Base-by-base conservation (phyloP, 2,329 filamentous ascomycete genomes). In the Diplodia intermedia region DNA sequence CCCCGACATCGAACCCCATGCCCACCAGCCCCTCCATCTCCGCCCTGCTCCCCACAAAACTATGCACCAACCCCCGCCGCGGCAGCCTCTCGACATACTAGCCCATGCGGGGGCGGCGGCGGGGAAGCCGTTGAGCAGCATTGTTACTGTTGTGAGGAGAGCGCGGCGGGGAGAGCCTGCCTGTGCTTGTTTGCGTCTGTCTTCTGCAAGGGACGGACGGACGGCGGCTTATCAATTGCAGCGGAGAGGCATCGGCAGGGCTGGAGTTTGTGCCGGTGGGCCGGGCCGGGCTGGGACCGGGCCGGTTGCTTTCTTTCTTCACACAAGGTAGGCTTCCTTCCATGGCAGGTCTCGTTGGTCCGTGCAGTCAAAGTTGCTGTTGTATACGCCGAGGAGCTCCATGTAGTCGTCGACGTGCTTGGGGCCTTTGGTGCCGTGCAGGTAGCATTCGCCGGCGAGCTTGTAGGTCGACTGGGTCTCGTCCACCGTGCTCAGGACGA, bases 1-100 rank as follows among this genome's bases (percentile, higher is more conserved):
- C 81, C 69, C 82, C 82, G 11, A 84, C 73, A 36, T 81, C 78
- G 1, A 84, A 71, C 0, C 81, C 81, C 47, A 83, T 69, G 0
- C 71, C 71, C 3, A 78, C 72, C 0, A 82, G 70, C n/a, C 66
- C 69, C 36, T 74, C 70, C 82, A 84, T 84, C 69, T 84, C 78
- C 6, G 73, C 71, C 0, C 66, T 60, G 3, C 75, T 79, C 0
- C 80, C 80, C 5, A 81, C 79, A 52, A 82, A 81, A 0, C 76
- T 79, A 68, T 82, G 80, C 2, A 82, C 79, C 0, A 82, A 69
- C 3, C 79, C 80, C 4, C 75, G 71, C 2, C 75, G 73, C 3
- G 80, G 80, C 3, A 84, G 72, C 4, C 69, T 70, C 0, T 72
- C 54, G 3, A 80, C 75, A 4, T 79, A 75, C 6, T 83, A 56